Percentiles rank a stretch among this genome's conserved stretches.
Evolutionary conservation across 257 asterid genomes (phyloP).

Genomic region (Solanum pinnatisectum): DNA sequence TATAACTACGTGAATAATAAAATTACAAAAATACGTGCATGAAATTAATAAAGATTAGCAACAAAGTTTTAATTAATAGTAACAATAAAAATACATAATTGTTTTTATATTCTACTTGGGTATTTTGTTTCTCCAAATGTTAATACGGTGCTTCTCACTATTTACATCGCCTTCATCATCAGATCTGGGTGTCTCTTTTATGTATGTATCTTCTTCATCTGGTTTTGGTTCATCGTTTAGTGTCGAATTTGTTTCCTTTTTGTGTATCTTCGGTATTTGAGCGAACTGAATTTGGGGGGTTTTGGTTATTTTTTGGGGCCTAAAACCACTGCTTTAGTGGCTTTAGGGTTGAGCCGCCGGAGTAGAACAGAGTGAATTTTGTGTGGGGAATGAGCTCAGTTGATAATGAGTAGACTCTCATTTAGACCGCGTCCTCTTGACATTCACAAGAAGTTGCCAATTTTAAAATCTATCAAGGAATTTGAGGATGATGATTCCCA

Average conservation of each 20-base stretch:
- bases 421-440: constrained; percentile 99
- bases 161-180: not conserved
- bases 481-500: constrained; percentile 93
- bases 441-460: constrained; percentile 91
- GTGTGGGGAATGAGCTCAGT: constrained; percentile 31
- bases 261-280: not conserved
- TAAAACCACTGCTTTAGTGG: not conserved
- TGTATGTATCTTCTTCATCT: not conserved
- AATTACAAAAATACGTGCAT: not conserved
- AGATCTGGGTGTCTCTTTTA: not conserved
- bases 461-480: constrained; percentile 82
- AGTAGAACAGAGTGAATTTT: constrained; percentile 5
- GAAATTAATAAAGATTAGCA: not conserved
- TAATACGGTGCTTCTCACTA: not conserved
- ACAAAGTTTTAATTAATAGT: not conserved
- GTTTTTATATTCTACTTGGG: too few relatives aligned
- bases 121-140: not conserved
- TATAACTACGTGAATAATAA: too few relatives aligned
- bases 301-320: not conserved
- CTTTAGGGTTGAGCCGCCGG: not conserved
- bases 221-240: not conserved
- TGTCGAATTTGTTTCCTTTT: not conserved
- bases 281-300: not conserved
- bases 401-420: constrained; percentile 93
- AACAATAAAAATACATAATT: not conserved